Conservation (phyloP, 2,329 filamentous ascomycete species). For the Emydomyces testavorans region DNA sequence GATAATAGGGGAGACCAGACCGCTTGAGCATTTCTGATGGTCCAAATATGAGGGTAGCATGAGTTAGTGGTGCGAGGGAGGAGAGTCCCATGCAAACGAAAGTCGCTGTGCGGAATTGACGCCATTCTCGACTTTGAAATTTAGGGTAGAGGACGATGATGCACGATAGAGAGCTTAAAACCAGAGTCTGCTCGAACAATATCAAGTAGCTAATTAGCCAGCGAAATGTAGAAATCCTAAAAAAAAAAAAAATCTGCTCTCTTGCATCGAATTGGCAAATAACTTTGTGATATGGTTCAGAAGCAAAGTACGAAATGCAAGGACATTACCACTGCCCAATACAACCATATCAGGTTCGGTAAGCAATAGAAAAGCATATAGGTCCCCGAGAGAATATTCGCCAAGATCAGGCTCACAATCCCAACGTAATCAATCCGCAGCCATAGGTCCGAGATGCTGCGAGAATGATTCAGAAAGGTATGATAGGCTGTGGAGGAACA, state of each 20-base stretch:
- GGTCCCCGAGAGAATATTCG: constrained; percentile 25
- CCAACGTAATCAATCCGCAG: constrained; percentile 22
- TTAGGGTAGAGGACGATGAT: constrained; percentile 26
- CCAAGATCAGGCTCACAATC: constrained; percentile 23
- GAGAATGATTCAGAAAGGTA: constrained; percentile 23
- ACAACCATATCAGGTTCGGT: constrained; percentile 18
- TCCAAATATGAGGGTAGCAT: constrained; percentile 20
- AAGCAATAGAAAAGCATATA: constrained; percentile 26
- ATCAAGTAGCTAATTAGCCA: not conserved
- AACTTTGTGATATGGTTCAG: not conserved
- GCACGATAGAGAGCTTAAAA: constrained; percentile 21
- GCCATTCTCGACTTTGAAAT: constrained; percentile 20
- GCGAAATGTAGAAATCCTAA: not conserved
- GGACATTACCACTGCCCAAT: constrained; percentile 24
- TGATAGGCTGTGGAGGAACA: constrained; percentile 40
- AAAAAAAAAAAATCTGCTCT: not conserved
- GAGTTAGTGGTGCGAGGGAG: constrained; percentile 19
- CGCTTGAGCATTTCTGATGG: constrained; percentile 18
- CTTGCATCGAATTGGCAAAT: not conserved
- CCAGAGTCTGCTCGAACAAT: constrained; percentile 4
- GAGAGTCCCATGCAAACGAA: constrained; percentile 20
- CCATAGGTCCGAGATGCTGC: constrained; percentile 18
- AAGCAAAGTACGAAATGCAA: constrained; percentile 22
- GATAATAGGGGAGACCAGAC: constrained; percentile 21
- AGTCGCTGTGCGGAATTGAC: constrained; percentile 18